Conservation (phyloP, 2,329 filamentous ascomycete species). For the Trichoderma pleuroti region DNA sequence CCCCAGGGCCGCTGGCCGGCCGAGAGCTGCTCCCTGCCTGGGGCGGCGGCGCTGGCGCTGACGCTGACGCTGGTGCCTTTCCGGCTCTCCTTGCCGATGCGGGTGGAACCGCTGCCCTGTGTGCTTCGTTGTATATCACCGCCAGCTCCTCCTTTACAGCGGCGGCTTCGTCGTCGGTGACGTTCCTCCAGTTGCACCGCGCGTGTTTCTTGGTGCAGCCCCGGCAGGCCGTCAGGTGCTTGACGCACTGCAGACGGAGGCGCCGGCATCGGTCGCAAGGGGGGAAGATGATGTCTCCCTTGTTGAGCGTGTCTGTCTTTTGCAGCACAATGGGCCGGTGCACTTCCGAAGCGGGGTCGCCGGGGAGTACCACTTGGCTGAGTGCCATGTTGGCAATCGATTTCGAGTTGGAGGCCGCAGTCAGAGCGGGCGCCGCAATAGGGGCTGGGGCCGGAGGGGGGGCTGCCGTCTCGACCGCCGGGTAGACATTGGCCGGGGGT, state of each 20-base stretch:
- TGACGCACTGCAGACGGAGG: slow-evolving; percentile 75
- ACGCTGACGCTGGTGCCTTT: neutral
- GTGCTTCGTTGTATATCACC: neutral
- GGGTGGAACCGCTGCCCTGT: neutral
- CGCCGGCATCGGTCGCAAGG: slow-evolving; percentile 81
- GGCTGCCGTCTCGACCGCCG: neutral
- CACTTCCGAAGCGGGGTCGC: slow-evolving; percentile 30
- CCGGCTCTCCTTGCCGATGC: neutral
- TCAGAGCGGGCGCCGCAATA: neutral
- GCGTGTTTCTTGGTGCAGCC: slow-evolving; percentile 89
- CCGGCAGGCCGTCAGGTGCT: slow-evolving; percentile 80
- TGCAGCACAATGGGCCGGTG: slow-evolving; percentile 61
- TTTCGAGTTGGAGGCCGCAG: neutral
- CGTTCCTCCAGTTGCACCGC: slow-evolving; percentile 79
- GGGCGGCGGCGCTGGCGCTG: neutral
- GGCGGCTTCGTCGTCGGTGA: slow-evolving; percentile 65
- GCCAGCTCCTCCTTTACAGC: slow-evolving; percentile 31
- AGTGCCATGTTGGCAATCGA: neutral
- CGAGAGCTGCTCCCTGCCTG: neutral
- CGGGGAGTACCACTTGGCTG: neutral
- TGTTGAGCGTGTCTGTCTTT: slow-evolving; percentile 69
- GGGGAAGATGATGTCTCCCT: slow-evolving; percentile 72
- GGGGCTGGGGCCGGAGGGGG: neutral
- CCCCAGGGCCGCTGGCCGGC: neutral
- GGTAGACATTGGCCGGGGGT: slow-evolving; percentile 7